Base-by-base conservation (phyloP, 2,329 filamentous ascomycete species). In the Myriosclerotinia duriaeana region DNA sequence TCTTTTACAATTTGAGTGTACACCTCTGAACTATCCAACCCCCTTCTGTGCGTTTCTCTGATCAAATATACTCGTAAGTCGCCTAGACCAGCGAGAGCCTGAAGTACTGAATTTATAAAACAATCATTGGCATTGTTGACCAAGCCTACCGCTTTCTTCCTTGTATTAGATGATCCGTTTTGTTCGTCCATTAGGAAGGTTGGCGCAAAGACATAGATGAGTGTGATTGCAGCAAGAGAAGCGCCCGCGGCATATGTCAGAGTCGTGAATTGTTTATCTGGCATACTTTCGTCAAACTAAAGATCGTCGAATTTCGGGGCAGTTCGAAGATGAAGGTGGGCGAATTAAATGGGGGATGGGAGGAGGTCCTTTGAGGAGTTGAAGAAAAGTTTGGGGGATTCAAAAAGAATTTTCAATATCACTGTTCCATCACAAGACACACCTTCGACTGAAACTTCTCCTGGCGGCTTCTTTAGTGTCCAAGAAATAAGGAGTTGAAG, bases 141-240 rank as follows among this genome's bases (percentile, higher is more conserved):
- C 66, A 98, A 84, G 50, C 95, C 95, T 65, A 98, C 93, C 53
- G 96, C 91, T 76, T 92, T 94, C 79, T 93, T 95, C 72, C 91
- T 88, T 53, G 71, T 70, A 42, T 73, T 75, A 54, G 80, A 80
- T 65, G 84, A 85, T 67, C 78, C 80, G 34, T 82, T 81, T 62
- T 88, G 85, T 66, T 95, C 90, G 79, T 99, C 94, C 77, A 98
- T 89, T 74, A 96, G 91, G 79, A 94, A 98, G 63, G 93, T 98
- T n/a, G 95, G 95, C 11, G 90, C 93, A 79, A 99, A 98, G 73
- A 98, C 94, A 79, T 98, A 99, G 77, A 98, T 91, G 67, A 98
- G 86, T 42, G 95, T 94, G 70, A 96, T 91, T 69, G 95, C 95
- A 66, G 95, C 95, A 70, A 99, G 89, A 65, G 93, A 97, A 68